phyloP scores from a whole-genome alignment of 208 protist genomes.

The Leishmania gerbilli region DNA sequence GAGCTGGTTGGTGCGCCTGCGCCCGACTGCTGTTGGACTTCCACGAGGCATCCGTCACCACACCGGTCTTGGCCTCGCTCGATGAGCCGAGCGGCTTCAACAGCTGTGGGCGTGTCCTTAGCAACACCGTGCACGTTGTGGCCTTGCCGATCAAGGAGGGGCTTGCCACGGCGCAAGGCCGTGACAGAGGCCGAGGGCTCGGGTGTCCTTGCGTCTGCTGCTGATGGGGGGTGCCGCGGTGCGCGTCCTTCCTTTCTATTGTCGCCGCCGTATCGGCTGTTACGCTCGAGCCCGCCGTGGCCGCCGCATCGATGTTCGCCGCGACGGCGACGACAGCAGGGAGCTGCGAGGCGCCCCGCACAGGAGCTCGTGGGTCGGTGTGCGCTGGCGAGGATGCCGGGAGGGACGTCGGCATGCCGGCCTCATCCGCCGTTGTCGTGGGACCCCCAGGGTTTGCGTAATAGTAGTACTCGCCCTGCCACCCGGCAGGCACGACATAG shows the following conservation, averaged over 20 bases:
- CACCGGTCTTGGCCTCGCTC: not conserved
- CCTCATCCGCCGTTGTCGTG: not conserved
- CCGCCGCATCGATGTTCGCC: not conserved
- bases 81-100: not conserved
- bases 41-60: not conserved
- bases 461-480: conserved; percentile 33
- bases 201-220: not conserved
- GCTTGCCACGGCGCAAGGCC: not conserved
- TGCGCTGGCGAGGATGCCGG: not conserved
- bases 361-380: not conserved
- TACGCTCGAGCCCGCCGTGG: not conserved
- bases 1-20: not conserved
- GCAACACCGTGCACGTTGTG: conserved; percentile 14
- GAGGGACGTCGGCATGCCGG: not conserved
- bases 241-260: not conserved
- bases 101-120: not conserved
- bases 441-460: conserved; percentile 19
- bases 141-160: not conserved
- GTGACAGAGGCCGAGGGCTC: not conserved
- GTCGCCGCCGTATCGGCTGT: not conserved
- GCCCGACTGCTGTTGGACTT: not conserved
- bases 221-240: not conserved
- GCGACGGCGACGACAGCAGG: not conserved
- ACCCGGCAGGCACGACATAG: conserved; percentile 21
- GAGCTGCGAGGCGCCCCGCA: not conserved